phyloP scores from a whole-genome alignment of 352 stramenopile genomes.

The Phytophthora idaei region DNA sequence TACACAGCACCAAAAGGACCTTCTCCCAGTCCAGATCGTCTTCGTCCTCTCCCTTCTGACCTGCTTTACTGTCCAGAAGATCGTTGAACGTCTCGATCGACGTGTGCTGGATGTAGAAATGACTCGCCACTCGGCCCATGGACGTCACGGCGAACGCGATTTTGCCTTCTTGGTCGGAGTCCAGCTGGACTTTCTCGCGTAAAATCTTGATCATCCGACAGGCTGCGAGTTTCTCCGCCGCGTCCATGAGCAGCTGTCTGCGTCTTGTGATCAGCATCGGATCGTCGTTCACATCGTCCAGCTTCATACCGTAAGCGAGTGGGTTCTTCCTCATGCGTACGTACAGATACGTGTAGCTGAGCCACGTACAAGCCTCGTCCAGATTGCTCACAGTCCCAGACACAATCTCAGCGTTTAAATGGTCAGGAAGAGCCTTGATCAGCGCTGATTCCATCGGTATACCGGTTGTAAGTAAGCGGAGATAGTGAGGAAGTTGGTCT shows the following conservation, averaged over 20 bases:
- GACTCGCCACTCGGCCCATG: constrained; percentile 96
- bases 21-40: constrained; percentile 74
- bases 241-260: constrained; percentile 74
- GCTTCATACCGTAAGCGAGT: constrained; percentile 96
- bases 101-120: constrained; percentile 99
- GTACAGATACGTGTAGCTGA: constrained; percentile 99
- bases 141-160: constrained; percentile 93
- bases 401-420: constrained; percentile 99
- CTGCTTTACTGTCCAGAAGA: constrained; percentile 76
- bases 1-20: constrained; percentile 73
- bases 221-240: constrained; percentile 71
- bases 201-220: constrained; percentile 89
- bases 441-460: constrained; percentile 98
- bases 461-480: constrained; percentile 95
- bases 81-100: constrained; percentile 99
- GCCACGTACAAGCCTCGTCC: constrained; percentile 95
- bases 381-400: constrained; percentile 98
- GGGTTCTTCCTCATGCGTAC: constrained; percentile 99
- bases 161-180: constrained; percentile 46
- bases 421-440: constrained; percentile 98
- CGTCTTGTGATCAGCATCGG: constrained; percentile 80
- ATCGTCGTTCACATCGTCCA: constrained; percentile 92
- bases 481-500: constrained; percentile 92
- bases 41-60: constrained; percentile 39
- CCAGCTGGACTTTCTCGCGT: constrained; percentile 53